Evolutionary conservation across 164 flowering plant genomes (phyloP), one percentile per base, ranked within the genome.

Genomic region (Liquidambar formosana): DNA sequence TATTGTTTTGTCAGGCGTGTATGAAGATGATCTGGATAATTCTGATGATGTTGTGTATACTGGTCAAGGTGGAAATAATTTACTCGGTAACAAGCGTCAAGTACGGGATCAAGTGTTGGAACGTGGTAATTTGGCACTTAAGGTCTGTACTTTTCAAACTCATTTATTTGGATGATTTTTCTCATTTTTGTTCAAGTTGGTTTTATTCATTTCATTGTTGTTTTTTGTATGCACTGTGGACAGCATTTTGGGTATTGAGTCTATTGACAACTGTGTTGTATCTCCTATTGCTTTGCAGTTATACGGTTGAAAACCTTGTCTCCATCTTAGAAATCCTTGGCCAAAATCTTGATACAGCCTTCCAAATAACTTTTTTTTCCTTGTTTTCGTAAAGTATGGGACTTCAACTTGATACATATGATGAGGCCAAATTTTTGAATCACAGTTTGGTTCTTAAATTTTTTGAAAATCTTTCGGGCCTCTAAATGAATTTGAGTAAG

Each of bases 1-100:
- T 18, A 87, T 93, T 66, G 96, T 95, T 10, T 45, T 95, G 69
- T 95, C 99, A 0, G 99, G 99, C 27, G 80, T 78, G 81, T 95
- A 95, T 78, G 99, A 95, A 69, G 99, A 95, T 80, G 98, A 95
- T 71, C 47, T 82, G 0, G 99, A 95, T 74, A 88, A 93, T 63
- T 89, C 82, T 3, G 95, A 95, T 0, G 92, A 93, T 22, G 80
- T 95, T 56, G 81, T 89, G 1, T 95, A 95, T 64, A 95, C 99
- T 45, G 99, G 99, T 61, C 92, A 95, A 84, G 99, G 98, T 58
- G 99, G 99, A 18, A 85, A 91, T 64, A 72, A 95, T 74, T 73
- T 95, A 63, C 76, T 75, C 43, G 99, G 99, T 33, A 66, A 87
- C 63, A 90, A 81, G 78, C 89, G 77, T 33, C 99, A 93, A 82